Evolutionary conservation across 1,284 basidiomycete species (phyloP), one percentile per base, ranked within the genome.

Genomic region (Marasmius oreades): DNA sequence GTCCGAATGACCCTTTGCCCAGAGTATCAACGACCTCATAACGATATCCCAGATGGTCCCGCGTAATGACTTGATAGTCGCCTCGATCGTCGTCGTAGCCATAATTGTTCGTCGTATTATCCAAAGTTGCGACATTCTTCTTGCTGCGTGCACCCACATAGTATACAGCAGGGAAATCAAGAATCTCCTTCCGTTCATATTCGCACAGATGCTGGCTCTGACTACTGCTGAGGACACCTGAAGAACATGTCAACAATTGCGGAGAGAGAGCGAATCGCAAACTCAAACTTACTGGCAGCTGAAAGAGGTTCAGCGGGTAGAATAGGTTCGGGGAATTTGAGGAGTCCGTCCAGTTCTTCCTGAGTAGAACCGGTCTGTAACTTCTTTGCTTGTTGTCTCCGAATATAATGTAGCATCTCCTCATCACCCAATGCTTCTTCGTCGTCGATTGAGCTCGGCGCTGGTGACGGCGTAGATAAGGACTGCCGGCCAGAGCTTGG

Each of bases 41-140:
- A 12, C 97, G 91, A 72, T 92, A 99, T 37, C 92, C 91, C 52
- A 99, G 82, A 73, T 99, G 97, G 70, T 99, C 97, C 57, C 86
- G 87, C 58, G 86, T 82, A 60, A 97, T 85, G 53, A 99, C 87
- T 7, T 90, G 84, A 67, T 99, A 99, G 73, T 99, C 97, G 33
- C 97, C 97, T 20, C 97, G 88, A 47, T 99, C 97, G 69, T 99
- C 97, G 69, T 99, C 97, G 67, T 96, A 99, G 33, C 97, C 93
- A 67, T 91, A 86, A 70, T 99, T 99, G 71, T 95, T 96, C 16
- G 85, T 82, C 1, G 88, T 72, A 62, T 84, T 82, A 52, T 93
- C 88, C 5, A 78, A 74, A 33, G 84, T 84, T 0, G 92, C 91
- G 59, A 75, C 77, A 67, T 93, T 93, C 78, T 95, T 95, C 67